Evolutionary conservation across 2,329 filamentous ascomycete genomes (phyloP).

Genomic region (Periconia sp.): DNA sequence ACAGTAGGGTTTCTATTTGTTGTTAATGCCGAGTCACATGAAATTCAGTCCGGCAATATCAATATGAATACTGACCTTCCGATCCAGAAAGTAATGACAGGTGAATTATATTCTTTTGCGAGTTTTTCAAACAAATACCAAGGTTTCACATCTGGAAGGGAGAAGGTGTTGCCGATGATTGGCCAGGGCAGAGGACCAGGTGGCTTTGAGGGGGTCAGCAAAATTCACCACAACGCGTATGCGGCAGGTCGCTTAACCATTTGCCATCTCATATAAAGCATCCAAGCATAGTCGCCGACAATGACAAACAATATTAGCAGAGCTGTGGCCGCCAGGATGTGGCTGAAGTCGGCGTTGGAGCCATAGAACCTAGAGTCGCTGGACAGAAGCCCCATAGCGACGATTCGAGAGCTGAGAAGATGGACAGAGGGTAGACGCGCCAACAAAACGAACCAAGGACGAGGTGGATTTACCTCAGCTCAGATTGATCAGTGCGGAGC

Average conservation of each 20-base stretch:
- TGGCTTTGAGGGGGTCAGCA: constrained; percentile 45
- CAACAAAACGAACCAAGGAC: no score
- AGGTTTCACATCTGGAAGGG: constrained; percentile 61
- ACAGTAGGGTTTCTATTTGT: constrained; percentile 46
- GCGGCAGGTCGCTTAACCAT: constrained; percentile 44
- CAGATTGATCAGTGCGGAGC: no score
- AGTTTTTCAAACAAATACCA: constrained; percentile 62
- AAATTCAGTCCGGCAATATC: constrained; percentile 37
- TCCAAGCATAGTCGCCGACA: constrained; percentile 59
- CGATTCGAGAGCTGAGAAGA: no score
- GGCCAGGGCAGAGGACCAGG: constrained; percentile 62
- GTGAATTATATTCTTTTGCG: constrained; percentile 56
- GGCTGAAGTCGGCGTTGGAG: no score
- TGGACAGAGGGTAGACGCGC: no score
- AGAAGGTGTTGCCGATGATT: constrained; percentile 63
- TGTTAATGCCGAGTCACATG: no score
- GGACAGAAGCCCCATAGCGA: no score
- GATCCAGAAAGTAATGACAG: constrained; percentile 64
- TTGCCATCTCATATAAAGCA: constrained; percentile 57
- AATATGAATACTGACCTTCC: constrained; percentile 37
- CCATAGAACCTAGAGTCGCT: no score
- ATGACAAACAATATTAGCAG: no score
- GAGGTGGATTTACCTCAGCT: no score
- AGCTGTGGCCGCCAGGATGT: no score
- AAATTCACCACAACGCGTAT: neutral